Conservation (phyloP, 441 rosid species). For the Erodium trifolium region DNA sequence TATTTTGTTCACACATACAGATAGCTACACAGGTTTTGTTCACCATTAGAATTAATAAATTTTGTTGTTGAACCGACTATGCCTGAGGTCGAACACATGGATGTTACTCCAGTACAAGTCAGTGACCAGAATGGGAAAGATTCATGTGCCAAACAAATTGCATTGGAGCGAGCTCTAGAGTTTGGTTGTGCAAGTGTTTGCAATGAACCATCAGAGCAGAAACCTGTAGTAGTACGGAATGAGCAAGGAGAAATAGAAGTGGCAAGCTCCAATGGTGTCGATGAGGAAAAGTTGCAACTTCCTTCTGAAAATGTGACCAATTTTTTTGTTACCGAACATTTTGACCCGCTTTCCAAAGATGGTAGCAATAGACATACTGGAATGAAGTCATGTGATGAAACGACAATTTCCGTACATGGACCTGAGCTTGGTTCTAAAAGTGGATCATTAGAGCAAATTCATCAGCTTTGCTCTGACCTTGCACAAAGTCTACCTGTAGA, state of each 20-base stretch:
- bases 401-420: constrained; percentile 19
- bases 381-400: constrained; percentile 23
- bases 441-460: constrained; percentile 18
- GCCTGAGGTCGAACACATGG: constrained; percentile 29
- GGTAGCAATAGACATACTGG: constrained; percentile 9
- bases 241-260: constrained; percentile 11
- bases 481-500: neutral
- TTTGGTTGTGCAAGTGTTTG: constrained; percentile 20
- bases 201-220: constrained; percentile 20
- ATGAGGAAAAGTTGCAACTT: constrained; percentile 8
- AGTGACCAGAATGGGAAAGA: constrained; percentile 22
- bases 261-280: constrained; percentile 14
- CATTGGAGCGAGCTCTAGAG: constrained; percentile 20
- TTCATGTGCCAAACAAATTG: constrained; percentile 24
- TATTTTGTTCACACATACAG: constrained; percentile 2
- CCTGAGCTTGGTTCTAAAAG: constrained; percentile 20
- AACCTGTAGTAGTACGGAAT: constrained; percentile 15
- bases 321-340: constrained; percentile 23
- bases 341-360: constrained; percentile 26
- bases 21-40: constrained; percentile 17
- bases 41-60: constrained; percentile 15
- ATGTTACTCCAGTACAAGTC: constrained; percentile 32
- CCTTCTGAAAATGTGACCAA: constrained; percentile 8
- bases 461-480: constrained; percentile 13
- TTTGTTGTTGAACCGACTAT: constrained; percentile 12